These are phyloP conservation scores for Xylogone sp. DNA, from an alignment of 2,329 filamentous ascomycete species.

Conservation along the genomic window DNA sequence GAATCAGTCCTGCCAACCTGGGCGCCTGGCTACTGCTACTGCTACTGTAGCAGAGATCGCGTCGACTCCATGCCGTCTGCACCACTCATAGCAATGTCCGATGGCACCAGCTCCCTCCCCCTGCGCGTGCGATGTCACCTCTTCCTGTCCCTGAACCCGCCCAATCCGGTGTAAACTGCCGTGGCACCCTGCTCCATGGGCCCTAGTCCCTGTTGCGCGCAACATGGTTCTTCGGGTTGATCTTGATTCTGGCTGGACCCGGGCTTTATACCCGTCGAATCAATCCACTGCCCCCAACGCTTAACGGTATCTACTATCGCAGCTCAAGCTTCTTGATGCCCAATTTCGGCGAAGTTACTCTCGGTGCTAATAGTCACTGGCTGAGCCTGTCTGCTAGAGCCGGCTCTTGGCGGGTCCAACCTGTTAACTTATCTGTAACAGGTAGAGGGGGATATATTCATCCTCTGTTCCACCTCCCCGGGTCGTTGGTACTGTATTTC, in stretches of 20 bases:
- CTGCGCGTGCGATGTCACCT: background rate
- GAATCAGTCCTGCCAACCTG: background rate
- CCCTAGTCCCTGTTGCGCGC: background rate
- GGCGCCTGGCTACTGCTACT: background rate
- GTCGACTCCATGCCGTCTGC: background rate
- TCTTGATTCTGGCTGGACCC: background rate
- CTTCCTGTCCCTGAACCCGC: background rate
- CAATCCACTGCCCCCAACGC: background rate
- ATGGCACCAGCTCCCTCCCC: background rate
- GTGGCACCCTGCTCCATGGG: background rate
- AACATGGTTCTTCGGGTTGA: background rate
- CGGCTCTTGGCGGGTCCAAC: background rate
- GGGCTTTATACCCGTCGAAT: background rate
- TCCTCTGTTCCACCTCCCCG: conserved; percentile 1
- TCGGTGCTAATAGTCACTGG: background rate
- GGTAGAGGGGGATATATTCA: conserved; percentile 1
- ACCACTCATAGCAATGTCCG: background rate
- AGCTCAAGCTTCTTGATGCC: background rate
- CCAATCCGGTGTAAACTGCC: background rate
- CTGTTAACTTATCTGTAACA: background rate
- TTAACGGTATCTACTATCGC: background rate
- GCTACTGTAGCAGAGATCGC: background rate
- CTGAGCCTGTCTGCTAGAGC: background rate
- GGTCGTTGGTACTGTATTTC: too few species aligned
- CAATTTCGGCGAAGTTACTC: background rate